Evolutionary conservation across 148 eudicot genomes (phyloP).

Genomic region (Heliamphora exappendiculata): DNA sequence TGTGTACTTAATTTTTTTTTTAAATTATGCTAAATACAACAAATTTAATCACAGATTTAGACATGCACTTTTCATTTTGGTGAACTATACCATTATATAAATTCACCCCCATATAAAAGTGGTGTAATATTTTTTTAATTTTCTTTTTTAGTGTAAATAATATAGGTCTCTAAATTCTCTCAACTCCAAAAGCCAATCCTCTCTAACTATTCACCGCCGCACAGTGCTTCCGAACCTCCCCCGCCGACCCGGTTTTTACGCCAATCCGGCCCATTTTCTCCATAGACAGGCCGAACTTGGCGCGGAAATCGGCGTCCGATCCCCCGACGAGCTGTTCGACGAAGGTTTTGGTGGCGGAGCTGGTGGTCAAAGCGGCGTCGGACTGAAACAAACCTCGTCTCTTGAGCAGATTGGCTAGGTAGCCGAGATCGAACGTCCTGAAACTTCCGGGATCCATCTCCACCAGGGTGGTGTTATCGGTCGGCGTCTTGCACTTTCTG

Average conservation of each 20-base stretch:
- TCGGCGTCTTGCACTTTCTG: constrained; percentile 42
- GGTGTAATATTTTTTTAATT: no score
- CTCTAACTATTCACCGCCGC: constrained; percentile 45
- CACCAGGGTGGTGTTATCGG: constrained; percentile 46
- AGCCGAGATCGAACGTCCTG: constrained; percentile 67
- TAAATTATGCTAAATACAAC: no score
- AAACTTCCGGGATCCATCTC: constrained; percentile 89
- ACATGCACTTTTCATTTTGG: no score
- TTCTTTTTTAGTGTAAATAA: no score
- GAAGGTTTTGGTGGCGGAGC: constrained; percentile 23
- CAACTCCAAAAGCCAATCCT: neutral
- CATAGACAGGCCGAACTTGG: constrained; percentile 57
- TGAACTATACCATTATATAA: no score
- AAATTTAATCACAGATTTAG: no score
- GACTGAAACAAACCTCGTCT: constrained; percentile 72
- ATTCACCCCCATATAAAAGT: no score
- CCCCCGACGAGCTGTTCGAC: constrained; percentile 42
- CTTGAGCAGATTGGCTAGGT: constrained; percentile 50
- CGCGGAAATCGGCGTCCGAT: constrained; percentile 35
- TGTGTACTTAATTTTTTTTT: no score
- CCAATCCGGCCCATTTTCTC: constrained; percentile 58
- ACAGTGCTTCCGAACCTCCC: constrained; percentile 65
- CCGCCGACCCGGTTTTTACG: constrained; percentile 56
- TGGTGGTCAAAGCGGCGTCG: constrained; percentile 57
- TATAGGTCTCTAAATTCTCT: no score